Evolutionary conservation across 2,329 filamentous ascomycete species (phyloP).

Genomic region (Fusarium anguioides): DNA sequence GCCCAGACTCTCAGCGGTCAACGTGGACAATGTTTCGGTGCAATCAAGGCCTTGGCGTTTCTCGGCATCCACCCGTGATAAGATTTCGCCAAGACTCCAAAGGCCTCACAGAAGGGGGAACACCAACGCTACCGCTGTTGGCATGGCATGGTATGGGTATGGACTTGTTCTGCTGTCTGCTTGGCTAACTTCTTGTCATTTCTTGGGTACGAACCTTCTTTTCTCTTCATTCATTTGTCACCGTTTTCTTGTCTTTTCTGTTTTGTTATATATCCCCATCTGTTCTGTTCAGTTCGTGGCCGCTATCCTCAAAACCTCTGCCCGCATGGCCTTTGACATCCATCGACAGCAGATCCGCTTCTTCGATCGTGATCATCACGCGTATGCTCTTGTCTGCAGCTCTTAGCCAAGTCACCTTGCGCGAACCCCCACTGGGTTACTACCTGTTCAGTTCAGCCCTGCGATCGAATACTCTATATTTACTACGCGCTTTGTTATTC

Average conservation of each 20-base stretch:
- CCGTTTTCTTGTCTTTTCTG: conserved; percentile 13
- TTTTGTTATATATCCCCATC: conserved; percentile 25
- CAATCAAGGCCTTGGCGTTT: conserved; percentile 47
- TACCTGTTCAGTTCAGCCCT: neutral
- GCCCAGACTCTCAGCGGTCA: conserved; percentile 45
- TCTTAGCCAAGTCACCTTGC: conserved; percentile 8
- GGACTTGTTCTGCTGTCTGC: conserved; percentile 31
- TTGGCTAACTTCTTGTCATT: conserved; percentile 34
- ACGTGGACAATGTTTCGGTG: conserved; percentile 47
- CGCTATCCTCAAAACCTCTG: conserved; percentile 11
- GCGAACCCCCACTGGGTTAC: conserved; percentile 1
- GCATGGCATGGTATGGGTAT: conserved; percentile 35
- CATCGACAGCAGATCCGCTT: conserved; percentile 24
- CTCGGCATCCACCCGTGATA: conserved; percentile 48
- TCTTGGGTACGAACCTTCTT: conserved; percentile 27
- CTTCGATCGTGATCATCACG: conserved; percentile 20
- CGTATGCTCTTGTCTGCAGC: conserved; percentile 17
- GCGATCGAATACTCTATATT: conserved; percentile 11
- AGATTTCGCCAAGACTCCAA: conserved; percentile 49
- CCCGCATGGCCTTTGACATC: conserved; percentile 32
- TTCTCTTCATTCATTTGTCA: conserved; percentile 24
- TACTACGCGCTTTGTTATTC: neutral
- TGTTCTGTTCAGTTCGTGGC: conserved; percentile 14
- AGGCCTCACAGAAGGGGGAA: conserved; percentile 47
- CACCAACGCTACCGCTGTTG: conserved; percentile 41